Percentiles rank a stretch among this genome's conserved stretches.
Evolutionary conservation across 495 filamentous ascomycete genomes (phyloP).

Genomic region (Neurospora tetrasperma): DNA sequence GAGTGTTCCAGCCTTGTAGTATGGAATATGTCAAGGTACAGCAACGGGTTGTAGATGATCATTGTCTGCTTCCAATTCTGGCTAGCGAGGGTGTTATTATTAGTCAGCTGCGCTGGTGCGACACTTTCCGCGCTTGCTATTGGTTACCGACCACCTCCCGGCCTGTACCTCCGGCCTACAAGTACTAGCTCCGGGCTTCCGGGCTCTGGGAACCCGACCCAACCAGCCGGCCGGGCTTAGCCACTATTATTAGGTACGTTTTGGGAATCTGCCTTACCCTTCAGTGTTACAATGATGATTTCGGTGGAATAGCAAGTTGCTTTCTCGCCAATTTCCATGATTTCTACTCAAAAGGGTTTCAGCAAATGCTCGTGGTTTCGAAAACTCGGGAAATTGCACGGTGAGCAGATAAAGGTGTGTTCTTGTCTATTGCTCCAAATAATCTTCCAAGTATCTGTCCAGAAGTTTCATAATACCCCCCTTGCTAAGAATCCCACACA

Average conservation of each 20-base stretch:
- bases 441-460: too few relatives aligned
- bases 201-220: background rate
- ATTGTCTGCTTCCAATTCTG: background rate
- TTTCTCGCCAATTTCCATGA: background rate
- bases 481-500: too few relatives aligned
- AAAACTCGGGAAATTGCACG: background rate
- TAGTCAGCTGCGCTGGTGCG: background rate
- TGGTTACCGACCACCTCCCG: background rate
- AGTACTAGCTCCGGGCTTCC: background rate
- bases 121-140: background rate
- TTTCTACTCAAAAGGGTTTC: background rate
- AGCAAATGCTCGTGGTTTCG: background rate
- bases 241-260: background rate
- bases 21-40: too few relatives aligned
- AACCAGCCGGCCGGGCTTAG: background rate
- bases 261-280: background rate
- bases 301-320: background rate
- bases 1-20: too few relatives aligned
- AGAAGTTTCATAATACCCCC: background rate
- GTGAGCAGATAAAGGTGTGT: background rate
- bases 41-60: too few relatives aligned
- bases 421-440: background rate
- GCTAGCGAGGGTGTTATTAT: background rate
- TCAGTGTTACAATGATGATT: rapidly evolving
- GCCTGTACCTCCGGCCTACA: background rate